Evolutionary conservation across 73 alveolate species (phyloP), one percentile per base, ranked within the genome.

Genomic region (Paraurostyla sp.): DNA sequence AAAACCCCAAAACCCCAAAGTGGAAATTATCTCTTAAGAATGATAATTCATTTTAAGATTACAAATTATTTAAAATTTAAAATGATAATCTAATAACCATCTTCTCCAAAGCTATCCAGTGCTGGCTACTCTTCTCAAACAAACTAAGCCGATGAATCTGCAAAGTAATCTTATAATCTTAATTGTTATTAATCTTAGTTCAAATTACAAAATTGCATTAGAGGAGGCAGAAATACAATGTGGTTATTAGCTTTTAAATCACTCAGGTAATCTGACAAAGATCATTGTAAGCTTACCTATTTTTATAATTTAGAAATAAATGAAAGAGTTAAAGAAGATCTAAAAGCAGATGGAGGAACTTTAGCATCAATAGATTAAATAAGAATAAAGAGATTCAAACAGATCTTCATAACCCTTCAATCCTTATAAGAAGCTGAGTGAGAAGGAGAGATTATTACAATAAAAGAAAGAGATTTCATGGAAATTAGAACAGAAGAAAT

Each of bases 181-280:
- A n/a, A n/a, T n/a, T n/a, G n/a, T n/a, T n/a, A 54, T 4, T 54
- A 9, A 54, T 54, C 9, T 54, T 54, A 4, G 30, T 45, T 45
- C 9, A 45, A 11, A 40, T 6, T 4, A 36, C 40, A 73, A 73
- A 35, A 45, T 73, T 3, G 20, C 65, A 3, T 30, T 73, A 11
- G 86, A 73, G 46, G 86, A 73, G 71, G 86, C 86, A 73, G 86
- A 73, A 27, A 48, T 48, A 22, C 45, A 48, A 25, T 73, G 68
- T 43, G 86, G 86, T 13, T 73, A 48, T 46, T 73, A 73, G 29
- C 51, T 73, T 20, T 27, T 73, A 15, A 23, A 46, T 11, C 49
- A 48, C 46, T 51, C 86, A 45, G 86, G 71, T 22, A 73, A 73
- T 30, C 52, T 73, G n/a, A 73, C 86, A 32, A 73, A 73, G 30